Percentiles rank a stretch among this genome's conserved stretches.
These are phyloP conservation scores for Thelonectria blattea DNA, from an alignment of 2,329 filamentous ascomycete genomes.

Conservation along the genomic window DNA sequence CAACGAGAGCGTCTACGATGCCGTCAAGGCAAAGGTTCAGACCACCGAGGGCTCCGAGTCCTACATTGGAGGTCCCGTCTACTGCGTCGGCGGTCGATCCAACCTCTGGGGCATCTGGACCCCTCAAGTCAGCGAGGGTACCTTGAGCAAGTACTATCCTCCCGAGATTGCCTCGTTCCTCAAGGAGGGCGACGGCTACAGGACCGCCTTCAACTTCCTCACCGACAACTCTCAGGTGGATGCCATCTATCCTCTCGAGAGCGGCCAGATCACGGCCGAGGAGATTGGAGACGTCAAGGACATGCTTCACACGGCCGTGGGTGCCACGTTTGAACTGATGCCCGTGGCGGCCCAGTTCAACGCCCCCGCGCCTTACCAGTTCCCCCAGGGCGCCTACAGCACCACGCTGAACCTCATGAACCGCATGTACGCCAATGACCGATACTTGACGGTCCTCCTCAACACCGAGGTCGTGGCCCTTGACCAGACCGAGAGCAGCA, in stretches of 20 bases:
- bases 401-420: conserved; percentile 26
- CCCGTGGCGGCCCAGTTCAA: conserved; percentile 28
- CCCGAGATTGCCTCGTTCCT: conserved; percentile 4
- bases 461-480: conserved; percentile 26
- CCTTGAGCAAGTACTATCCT: conserved; percentile 5
- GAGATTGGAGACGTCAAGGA: conserved; percentile 14
- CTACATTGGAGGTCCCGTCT: conserved; percentile 27
- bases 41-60: conserved; percentile 24
- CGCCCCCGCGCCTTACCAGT: conserved; percentile 24
- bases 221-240: conserved; percentile 20
- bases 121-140: conserved; percentile 16
- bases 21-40: conserved; percentile 28
- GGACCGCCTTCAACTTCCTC: conserved; percentile 2
- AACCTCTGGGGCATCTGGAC: conserved; percentile 31
- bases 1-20: conserved; percentile 27
- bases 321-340: conserved; percentile 17
- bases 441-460: conserved; percentile 22
- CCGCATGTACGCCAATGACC: conserved; percentile 31
- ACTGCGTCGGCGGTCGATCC: conserved; percentile 23
- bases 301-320: conserved; percentile 15
- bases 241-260: conserved; percentile 14
- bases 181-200: neutral
- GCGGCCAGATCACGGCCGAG: conserved; percentile 8
- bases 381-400: conserved; percentile 26
- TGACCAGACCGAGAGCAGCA: neutral